Percentiles rank a stretch among this genome's conserved stretches.
These are phyloP conservation scores for Chlamydomonas incerta DNA, from an alignment of 139 green algal species.

Conservation along the genomic window DNA sequence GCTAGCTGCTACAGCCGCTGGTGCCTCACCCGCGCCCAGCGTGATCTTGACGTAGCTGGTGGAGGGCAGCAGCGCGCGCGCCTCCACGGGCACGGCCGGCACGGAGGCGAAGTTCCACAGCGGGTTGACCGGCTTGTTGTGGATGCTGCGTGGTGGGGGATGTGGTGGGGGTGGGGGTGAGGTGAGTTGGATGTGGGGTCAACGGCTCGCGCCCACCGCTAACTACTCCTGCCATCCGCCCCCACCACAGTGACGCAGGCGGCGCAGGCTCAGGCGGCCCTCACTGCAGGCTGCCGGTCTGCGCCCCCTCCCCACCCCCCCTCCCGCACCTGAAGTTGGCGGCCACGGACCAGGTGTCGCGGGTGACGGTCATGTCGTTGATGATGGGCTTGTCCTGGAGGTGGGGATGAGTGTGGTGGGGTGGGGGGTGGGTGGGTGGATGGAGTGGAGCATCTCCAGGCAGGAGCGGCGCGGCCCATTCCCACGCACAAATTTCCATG, in stretches of 20 bases:
- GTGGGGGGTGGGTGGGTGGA: neutral
- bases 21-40: conserved; percentile 64
- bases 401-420: neutral
- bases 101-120: conserved; percentile 78
- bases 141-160: conserved; percentile 64
- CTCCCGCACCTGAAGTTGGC: conserved; percentile 52
- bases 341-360: conserved; percentile 54
- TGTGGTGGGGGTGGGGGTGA: neutral
- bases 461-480: too few species aligned
- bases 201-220: too few species aligned
- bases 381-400: conserved; percentile 69
- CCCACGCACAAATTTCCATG: too few species aligned
- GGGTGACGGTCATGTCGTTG: conserved; percentile 71
- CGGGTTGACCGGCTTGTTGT: conserved; percentile 87
- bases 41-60: conserved; percentile 83
- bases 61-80: conserved; percentile 78
- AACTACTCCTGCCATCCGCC: too few species aligned
- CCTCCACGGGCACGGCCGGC: conserved; percentile 72
- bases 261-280: too few species aligned
- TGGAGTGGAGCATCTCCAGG: neutral
- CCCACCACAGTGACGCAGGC: too few species aligned
- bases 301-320: neutral
- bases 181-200: neutral
- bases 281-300: too few species aligned
- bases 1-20: too few species aligned